Evolutionary conservation across 768 basidiomycete genomes (phyloP).

Genomic region (Royoungia palumana): DNA sequence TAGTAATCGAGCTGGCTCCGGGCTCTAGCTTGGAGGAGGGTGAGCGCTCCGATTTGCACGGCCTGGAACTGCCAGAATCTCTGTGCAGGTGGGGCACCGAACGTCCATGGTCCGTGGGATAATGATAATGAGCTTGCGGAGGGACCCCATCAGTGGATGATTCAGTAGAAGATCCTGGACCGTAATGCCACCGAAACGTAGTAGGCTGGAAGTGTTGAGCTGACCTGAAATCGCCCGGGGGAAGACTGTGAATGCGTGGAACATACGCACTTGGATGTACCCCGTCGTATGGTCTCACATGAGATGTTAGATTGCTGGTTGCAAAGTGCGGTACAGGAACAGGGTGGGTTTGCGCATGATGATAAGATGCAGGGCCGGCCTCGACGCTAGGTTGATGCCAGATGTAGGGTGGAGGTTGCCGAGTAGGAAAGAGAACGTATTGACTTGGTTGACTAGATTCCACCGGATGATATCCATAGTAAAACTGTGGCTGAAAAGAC

Average conservation of each 20-base stretch:
- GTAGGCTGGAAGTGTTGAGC: slow-evolving; percentile 35
- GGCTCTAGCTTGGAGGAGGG: slow-evolving; percentile 7
- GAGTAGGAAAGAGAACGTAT: slow-evolving; percentile 39
- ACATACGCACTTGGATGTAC: slow-evolving; percentile 15
- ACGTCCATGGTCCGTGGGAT: slow-evolving; percentile 10
- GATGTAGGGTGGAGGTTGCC: slow-evolving; percentile 36
- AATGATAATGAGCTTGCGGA: slow-evolving; percentile 33
- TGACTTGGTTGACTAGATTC: slow-evolving; percentile 37
- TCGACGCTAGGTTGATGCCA: slow-evolving; percentile 37
- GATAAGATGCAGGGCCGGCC: slow-evolving; percentile 25
- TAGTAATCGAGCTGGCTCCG: neutral
- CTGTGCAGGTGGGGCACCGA: neutral
- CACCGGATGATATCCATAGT: slow-evolving; percentile 37
- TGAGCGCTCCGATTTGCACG: slow-evolving; percentile 9
- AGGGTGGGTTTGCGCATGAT: slow-evolving; percentile 21
- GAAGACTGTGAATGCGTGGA: slow-evolving; percentile 27
- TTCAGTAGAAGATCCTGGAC: slow-evolving; percentile 25
- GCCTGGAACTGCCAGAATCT: slow-evolving; percentile 20
- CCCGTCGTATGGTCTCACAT: slow-evolving; percentile 21
- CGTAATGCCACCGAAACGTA: slow-evolving; percentile 50
- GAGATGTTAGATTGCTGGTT: slow-evolving; percentile 18
- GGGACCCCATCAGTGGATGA: slow-evolving; percentile 27
- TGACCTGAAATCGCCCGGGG: slow-evolving; percentile 34
- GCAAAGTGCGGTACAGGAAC: slow-evolving; percentile 22
- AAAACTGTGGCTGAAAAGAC: slow-evolving; percentile 31